phyloP scores from a whole-genome alignment of 1,284 basidiomycete genomes.

The Ustilago nuda region DNA sequence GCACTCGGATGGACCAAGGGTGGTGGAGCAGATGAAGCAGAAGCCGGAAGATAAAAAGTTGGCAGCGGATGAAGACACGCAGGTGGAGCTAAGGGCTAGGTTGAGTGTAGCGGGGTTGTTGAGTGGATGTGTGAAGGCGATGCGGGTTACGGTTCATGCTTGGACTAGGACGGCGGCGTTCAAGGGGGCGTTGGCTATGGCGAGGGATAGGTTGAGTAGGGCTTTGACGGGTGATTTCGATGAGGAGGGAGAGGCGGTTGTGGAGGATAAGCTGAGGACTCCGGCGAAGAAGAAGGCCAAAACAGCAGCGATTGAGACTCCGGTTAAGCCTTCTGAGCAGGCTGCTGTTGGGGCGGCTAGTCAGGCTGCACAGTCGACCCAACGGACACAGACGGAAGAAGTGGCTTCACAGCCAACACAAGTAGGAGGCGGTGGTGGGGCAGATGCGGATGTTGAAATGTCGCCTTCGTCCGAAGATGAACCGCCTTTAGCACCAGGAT shows the following conservation, averaged over 20 bases:
- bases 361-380: neutral
- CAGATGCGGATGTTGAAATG: slow-evolving; percentile 13
- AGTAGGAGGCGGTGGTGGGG: neutral
- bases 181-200: slow-evolving; percentile 19
- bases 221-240: slow-evolving; percentile 20
- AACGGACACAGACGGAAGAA: neutral
- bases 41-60: slow-evolving; percentile 19
- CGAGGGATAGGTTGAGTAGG: slow-evolving; percentile 8
- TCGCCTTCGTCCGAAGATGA: slow-evolving; percentile 22
- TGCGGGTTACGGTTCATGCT: slow-evolving; percentile 24
- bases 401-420: neutral
- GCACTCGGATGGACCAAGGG: slow-evolving; percentile 48
- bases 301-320: neutral
- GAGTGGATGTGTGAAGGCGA: slow-evolving; percentile 49
- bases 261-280: slow-evolving; percentile 10
- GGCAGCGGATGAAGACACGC: slow-evolving; percentile 45
- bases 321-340: slow-evolving; percentile 1
- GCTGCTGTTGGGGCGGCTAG: neutral
- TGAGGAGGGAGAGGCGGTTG: slow-evolving; percentile 1
- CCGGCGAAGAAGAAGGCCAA: slow-evolving; percentile 23
- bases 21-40: slow-evolving; percentile 37
- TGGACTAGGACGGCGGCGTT: slow-evolving; percentile 29
- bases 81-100: slow-evolving; percentile 37
- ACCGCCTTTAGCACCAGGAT: slow-evolving; percentile 31
- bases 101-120: slow-evolving; percentile 42